Evolutionary conservation across 2,329 filamentous ascomycete species (phyloP).

Genomic region (Fusarium sp.): DNA sequence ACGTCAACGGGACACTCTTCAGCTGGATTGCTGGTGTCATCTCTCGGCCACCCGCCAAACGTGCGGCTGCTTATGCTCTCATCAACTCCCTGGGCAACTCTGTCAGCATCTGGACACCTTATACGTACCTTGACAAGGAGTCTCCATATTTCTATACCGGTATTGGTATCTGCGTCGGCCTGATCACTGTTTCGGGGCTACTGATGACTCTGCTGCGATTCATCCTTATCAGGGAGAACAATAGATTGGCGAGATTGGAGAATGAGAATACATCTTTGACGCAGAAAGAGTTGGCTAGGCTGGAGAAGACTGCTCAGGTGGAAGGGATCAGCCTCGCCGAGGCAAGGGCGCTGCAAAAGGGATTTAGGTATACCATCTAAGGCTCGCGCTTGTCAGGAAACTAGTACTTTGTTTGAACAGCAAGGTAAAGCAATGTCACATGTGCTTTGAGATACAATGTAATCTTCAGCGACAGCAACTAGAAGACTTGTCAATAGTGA

Average conservation of each 20-base stretch:
- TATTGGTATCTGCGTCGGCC: not conserved
- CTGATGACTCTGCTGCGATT: not conserved
- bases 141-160: not conserved
- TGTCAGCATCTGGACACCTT: slow-evolving; percentile 3
- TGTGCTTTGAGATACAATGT: too few species aligned
- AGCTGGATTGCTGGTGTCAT: slow-evolving; percentile 5
- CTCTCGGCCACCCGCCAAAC: slow-evolving; percentile 1
- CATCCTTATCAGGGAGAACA: not conserved
- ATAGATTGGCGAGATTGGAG: not conserved
- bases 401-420: too few species aligned
- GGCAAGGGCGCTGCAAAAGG: slow-evolving; percentile 5
- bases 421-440: too few species aligned
- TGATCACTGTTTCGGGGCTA: not conserved
- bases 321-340: slow-evolving; percentile 1
- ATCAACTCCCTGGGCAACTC: slow-evolving; percentile 8
- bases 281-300: not conserved
- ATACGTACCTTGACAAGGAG: not conserved
- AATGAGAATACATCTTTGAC: not conserved
- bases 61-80: not conserved
- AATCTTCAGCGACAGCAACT: too few species aligned
- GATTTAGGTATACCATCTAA: slow-evolving; percentile 1
- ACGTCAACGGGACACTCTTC: not conserved
- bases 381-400: too few species aligned
- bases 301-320: slow-evolving; percentile 3
- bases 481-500: too few species aligned